Conservation (phyloP, 2,329 filamentous ascomycete genomes). For the Phoma herbarum region DNA sequence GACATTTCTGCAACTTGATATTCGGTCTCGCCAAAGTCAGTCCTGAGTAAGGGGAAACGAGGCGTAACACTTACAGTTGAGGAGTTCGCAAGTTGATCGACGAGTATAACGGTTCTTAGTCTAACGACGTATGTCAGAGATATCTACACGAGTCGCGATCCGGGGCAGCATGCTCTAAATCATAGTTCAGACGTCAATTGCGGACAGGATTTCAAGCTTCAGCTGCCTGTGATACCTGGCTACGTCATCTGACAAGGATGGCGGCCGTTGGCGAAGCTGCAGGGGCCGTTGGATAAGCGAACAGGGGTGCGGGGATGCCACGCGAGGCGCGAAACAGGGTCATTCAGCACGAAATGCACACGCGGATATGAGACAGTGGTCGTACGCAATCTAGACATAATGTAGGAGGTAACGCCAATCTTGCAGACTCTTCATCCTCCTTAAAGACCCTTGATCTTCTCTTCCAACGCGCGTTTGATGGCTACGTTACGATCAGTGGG, state of each 20-base stretch:
- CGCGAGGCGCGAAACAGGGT: neutral
- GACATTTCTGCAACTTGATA: conserved; percentile 24
- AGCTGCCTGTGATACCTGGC: neutral
- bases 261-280: conserved; percentile 4
- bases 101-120: conserved; percentile 4
- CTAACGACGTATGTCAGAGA: conserved; percentile 3
- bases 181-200: conserved; percentile 10
- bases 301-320: conserved; percentile 13
- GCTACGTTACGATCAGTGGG: conserved; percentile 36
- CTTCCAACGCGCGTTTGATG: conserved; percentile 49
- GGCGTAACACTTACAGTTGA: too few relatives aligned
- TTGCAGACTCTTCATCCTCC: neutral
- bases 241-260: conserved; percentile 22
- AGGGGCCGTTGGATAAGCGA: conserved; percentile 5
- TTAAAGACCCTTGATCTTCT: conserved; percentile 46
- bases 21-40: too few relatives aligned
- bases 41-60: too few relatives aligned
- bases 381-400: conserved; percentile 4
- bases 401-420: neutral
- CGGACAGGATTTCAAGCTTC: conserved; percentile 18
- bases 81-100: too few relatives aligned
- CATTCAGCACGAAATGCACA: neutral
- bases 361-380: neutral
- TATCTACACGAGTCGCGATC: conserved; percentile 4
- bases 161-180: conserved; percentile 1